Evolutionary conservation across 768 basidiomycete genomes (phyloP).

Genomic region (Russula emetica): DNA sequence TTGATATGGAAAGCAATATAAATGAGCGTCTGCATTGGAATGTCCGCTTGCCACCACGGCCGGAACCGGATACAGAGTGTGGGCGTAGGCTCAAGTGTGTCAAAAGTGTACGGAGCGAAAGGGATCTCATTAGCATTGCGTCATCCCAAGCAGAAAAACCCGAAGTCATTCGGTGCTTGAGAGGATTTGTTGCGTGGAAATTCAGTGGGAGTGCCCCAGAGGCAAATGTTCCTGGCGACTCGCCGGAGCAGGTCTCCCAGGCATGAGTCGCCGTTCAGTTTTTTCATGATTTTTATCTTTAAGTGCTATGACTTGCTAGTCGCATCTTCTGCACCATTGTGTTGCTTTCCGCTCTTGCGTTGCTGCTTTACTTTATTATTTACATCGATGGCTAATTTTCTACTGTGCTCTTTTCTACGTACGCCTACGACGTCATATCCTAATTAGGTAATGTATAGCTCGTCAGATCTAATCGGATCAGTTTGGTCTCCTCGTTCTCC

Average conservation of each 20-base stretch:
- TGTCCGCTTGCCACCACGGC: conserved; percentile 37
- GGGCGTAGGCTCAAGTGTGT: conserved; percentile 45
- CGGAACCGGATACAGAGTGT: conserved; percentile 42
- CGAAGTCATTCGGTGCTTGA: conserved; percentile 24
- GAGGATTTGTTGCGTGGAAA: conserved; percentile 29
- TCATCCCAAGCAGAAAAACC: not conserved
- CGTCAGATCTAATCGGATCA: conserved; percentile 12
- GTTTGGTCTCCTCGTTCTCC: too few species aligned
- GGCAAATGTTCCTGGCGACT: too few species aligned
- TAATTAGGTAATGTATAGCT: conserved; percentile 3
- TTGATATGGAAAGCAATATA: conserved; percentile 52
- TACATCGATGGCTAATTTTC: not conserved
- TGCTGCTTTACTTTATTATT: not conserved
- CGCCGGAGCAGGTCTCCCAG: not conserved
- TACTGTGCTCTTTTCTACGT: too few species aligned
- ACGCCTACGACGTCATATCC: not conserved
- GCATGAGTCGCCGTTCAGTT: too few species aligned
- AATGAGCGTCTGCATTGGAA: conserved; percentile 49
- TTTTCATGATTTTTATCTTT: not conserved
- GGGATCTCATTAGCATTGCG: not conserved
- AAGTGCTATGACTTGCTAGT: not conserved
- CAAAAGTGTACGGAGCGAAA: not conserved
- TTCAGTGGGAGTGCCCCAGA: not conserved
- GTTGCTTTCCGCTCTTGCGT: not conserved
- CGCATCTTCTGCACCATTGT: not conserved